A percentile compares a stretch with the other conserved stretches of the same genome.
phyloP scores from a whole-genome alignment of 2,329 filamentous ascomycete genomes.

The Alternaria viburni region DNA sequence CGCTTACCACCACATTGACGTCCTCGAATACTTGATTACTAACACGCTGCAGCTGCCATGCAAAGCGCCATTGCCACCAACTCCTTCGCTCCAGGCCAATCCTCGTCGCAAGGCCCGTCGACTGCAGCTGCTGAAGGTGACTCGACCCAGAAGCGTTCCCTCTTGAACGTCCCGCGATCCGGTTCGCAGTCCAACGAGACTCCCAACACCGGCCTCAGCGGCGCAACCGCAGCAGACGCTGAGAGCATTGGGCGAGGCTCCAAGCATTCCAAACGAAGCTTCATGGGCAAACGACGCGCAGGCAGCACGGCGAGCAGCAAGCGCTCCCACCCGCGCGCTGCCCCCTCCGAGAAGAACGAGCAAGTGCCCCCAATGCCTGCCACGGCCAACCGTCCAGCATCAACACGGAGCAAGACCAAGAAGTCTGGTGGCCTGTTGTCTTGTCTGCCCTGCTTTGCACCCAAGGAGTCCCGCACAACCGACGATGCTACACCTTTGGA shows the following conservation, averaged over 20 bases:
- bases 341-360: constrained; percentile 50
- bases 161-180: constrained; percentile 45
- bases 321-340: constrained; percentile 49
- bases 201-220: constrained; percentile 51
- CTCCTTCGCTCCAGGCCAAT: constrained; percentile 27
- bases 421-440: constrained; percentile 50
- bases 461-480: constrained; percentile 61
- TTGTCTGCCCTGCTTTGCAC: constrained; percentile 72
- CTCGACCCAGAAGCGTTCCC: constrained; percentile 46
- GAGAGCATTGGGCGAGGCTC: constrained; percentile 54
- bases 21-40: background rate
- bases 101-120: constrained; percentile 35
- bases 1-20: background rate
- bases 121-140: constrained; percentile 31
- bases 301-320: constrained; percentile 56
- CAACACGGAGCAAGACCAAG: constrained; percentile 49
- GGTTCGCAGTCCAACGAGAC: constrained; percentile 40
- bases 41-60: constrained; percentile 1
- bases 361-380: constrained; percentile 40
- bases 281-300: constrained; percentile 53
- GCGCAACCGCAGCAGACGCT: constrained; percentile 53
- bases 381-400: constrained; percentile 39
- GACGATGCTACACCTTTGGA: constrained; percentile 54
- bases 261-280: constrained; percentile 53
- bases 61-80: constrained; percentile 11